A percentile compares a stretch with the other conserved stretches of the same genome.
Conservation (phyloP, 202 grass and related monocot species). For the Bolboschoenoplectus hybrid region DNA sequence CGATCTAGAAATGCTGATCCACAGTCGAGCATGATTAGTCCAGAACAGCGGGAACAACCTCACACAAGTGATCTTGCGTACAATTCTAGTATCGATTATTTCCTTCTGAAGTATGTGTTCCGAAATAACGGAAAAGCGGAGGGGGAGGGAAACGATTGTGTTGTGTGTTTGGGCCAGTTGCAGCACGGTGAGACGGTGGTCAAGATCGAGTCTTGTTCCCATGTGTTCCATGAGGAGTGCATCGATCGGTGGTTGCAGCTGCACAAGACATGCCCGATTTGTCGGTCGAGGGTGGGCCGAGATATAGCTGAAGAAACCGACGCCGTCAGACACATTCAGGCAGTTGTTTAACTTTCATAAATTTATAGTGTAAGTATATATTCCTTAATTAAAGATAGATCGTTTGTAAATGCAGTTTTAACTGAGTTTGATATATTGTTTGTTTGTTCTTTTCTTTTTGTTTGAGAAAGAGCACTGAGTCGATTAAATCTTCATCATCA, state of each 20-base stretch:
- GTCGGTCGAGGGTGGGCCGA: conserved; percentile 16
- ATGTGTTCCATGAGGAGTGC: conserved; percentile 20
- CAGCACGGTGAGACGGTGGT: not conserved
- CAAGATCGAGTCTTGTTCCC: not conserved
- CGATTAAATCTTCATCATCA: too few species aligned
- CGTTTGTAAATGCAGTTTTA: not conserved
- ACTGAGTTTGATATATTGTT: not conserved
- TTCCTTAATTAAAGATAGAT: not conserved
- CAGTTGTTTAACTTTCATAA: not conserved
- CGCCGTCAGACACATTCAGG: not conserved
- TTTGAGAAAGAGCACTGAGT: not conserved
- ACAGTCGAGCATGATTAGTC: not conserved
- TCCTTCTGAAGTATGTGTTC: not conserved
- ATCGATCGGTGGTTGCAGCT: conserved; percentile 36
- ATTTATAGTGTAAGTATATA: not conserved
- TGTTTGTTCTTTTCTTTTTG: not conserved
- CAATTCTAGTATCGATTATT: not conserved
- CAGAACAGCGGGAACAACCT: not conserved
- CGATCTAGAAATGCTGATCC: not conserved
- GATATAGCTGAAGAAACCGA: not conserved
- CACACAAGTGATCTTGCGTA: not conserved
- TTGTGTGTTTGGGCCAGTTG: not conserved
- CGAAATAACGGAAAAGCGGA: not conserved
- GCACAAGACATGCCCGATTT: conserved; percentile 41
- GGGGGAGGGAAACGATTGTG: not conserved